Evolutionary conservation across 2,329 filamentous ascomycete species (phyloP).

Genomic region (Neonectria neomacrospora): DNA sequence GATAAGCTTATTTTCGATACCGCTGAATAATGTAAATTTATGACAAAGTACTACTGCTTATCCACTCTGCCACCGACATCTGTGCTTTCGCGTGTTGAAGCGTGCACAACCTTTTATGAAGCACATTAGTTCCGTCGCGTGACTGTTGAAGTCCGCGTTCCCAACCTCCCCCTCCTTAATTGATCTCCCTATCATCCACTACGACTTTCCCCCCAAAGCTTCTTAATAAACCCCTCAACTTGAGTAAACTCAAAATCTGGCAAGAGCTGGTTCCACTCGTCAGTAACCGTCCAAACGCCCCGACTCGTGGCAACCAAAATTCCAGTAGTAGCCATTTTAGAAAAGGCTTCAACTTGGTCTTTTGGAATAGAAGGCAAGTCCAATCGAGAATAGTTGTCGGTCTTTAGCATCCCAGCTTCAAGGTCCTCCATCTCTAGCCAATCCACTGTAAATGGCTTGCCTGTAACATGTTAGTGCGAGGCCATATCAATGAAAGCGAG

Average conservation of each 20-base stretch:
- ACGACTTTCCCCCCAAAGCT: slow-evolving; percentile 27
- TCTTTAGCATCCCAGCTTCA: slow-evolving; percentile 32
- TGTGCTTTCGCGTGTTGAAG: not conserved
- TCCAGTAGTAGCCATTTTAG: slow-evolving; percentile 46
- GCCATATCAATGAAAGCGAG: slow-evolving; percentile 32
- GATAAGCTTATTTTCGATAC: no score
- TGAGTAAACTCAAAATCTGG: slow-evolving; percentile 56
- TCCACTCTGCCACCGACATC: not conserved
- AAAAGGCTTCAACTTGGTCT: slow-evolving; percentile 36
- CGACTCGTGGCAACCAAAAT: slow-evolving; percentile 50
- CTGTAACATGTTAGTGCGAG: slow-evolving; percentile 8
- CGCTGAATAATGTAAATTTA: no score
- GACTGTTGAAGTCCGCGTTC: not conserved
- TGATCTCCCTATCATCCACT: not conserved
- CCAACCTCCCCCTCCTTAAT: not conserved
- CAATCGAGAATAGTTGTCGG: slow-evolving; percentile 35
- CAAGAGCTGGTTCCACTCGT: slow-evolving; percentile 58
- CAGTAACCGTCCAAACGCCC: slow-evolving; percentile 53
- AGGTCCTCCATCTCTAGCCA: slow-evolving; percentile 33
- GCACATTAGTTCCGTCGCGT: not conserved
- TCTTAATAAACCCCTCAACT: slow-evolving; percentile 54
- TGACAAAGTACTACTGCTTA: no score
- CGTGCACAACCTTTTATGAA: not conserved
- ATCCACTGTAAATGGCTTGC: slow-evolving; percentile 29
- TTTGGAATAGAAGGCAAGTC: slow-evolving; percentile 32